phyloP scores from a whole-genome alignment of 179 eudicot genomes.

The Amaranthus tricolor region DNA sequence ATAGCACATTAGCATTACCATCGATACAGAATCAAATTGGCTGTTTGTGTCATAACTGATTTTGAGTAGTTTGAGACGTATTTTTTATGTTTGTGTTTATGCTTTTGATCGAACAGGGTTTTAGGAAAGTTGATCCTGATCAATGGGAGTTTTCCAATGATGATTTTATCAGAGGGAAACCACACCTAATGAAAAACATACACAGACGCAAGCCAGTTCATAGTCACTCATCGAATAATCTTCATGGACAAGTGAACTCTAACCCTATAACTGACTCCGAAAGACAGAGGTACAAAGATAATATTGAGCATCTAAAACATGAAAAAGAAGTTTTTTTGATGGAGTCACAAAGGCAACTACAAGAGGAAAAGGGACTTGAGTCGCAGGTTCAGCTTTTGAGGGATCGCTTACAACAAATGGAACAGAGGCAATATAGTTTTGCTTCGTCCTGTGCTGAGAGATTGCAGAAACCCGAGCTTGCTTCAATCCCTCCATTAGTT shows the following conservation, averaged over 20 bases:
- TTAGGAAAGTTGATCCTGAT: conserved; percentile 82
- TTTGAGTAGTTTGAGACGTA: background rate
- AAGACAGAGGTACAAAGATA: conserved; percentile 53
- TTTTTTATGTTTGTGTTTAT: conserved; percentile 5
- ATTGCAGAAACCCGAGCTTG: conserved; percentile 47
- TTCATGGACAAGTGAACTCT: conserved; percentile 41
- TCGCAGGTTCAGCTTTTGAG: conserved; percentile 39
- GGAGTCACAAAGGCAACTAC: conserved; percentile 49
- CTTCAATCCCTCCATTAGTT: conserved; percentile 39
- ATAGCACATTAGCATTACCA: too few species aligned
- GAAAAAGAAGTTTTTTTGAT: conserved; percentile 42
- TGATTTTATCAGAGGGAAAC: conserved; percentile 72
- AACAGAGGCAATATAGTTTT: conserved; percentile 42
- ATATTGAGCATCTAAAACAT: conserved; percentile 48
- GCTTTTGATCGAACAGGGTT: conserved; percentile 47
- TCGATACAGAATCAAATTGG: too few species aligned
- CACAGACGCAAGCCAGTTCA: conserved; percentile 84
- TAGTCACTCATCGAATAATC: conserved; percentile 64
- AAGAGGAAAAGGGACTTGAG: conserved; percentile 44
- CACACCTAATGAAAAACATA: conserved; percentile 67
- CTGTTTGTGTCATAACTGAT: background rate
- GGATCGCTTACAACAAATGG: conserved; percentile 46
- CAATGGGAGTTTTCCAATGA: conserved; percentile 91
- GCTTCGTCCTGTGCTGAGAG: conserved; percentile 38
- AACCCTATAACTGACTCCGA: conserved; percentile 59